A percentile compares a stretch with the other conserved stretches of the same genome.
These are phyloP conservation scores for Porcisia deanei DNA, from an alignment of 208 protist species.

Conservation along the genomic window DNA sequence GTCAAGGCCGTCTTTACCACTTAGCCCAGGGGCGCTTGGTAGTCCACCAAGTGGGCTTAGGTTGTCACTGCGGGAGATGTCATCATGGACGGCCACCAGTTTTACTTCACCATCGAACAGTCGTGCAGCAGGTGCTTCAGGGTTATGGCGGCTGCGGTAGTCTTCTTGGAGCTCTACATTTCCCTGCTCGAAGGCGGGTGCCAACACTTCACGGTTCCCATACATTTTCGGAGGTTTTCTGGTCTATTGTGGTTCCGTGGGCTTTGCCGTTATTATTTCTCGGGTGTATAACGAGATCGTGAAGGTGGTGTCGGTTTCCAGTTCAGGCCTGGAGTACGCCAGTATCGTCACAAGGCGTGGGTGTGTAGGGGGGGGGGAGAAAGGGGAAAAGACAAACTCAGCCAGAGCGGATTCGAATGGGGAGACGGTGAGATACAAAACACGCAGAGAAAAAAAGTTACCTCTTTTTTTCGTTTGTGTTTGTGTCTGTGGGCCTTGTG, in stretches of 20 bases:
- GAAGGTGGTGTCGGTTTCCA: background rate
- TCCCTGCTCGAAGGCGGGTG: background rate
- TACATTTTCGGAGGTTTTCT: background rate
- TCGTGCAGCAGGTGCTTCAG: background rate
- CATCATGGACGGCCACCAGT: background rate
- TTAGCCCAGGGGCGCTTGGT: background rate
- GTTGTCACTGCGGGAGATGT: background rate
- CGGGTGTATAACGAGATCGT: background rate
- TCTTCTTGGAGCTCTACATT: background rate
- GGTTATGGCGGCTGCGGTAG: background rate
- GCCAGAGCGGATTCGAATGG: background rate
- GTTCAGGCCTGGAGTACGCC: background rate
- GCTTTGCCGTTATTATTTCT: background rate
- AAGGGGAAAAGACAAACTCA: background rate
- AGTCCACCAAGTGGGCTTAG: background rate
- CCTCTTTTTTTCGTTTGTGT: background rate
- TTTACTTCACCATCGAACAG: background rate
- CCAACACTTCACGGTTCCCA: background rate
- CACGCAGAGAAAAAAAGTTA: background rate
- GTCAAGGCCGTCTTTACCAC: background rate
- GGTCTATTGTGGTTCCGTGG: background rate
- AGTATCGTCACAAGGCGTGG: background rate
- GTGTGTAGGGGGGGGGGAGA: background rate
- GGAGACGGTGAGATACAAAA: background rate
- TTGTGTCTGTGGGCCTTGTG: background rate